Base-by-base conservation (phyloP, 148 eudicot species). In the Rhododendron williamsianum region DNA sequence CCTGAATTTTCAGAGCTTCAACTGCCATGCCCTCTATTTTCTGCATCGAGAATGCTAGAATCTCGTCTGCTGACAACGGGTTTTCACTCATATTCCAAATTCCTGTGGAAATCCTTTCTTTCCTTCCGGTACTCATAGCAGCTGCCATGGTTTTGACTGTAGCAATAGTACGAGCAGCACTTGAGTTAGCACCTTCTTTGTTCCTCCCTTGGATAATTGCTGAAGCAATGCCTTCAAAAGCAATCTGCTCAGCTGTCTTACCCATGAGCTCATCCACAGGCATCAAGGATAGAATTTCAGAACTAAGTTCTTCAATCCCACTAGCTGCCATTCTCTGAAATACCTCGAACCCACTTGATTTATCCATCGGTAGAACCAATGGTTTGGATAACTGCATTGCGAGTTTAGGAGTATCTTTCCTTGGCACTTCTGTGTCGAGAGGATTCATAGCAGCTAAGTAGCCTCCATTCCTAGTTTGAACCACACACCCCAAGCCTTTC, bases 201-300 rank as follows among this genome's bases (percentile, higher is more conserved):
- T 90, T 95, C 85, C 99, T 90, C 23, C 99, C 98, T 52, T 90
- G 90, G 81, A 97, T 94, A 65, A 97, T 95, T 58, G 94, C 97
- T 38, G 97, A 93, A 81, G 98, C 98, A 81, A 97, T 93, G n/a
- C 99, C 99, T 87, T 97, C 99, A 76, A 97, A 97, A n/a, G 99
- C 98, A 84, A 95, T 89, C 85, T 97, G 99, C 83, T 95, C 98
- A 4, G 99, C 95, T 1, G 99, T 94, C 87, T 96, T 97, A 38
- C 96, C 99, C 80, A 84, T 81, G 69, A 97, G 87, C 51, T 97
- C 99, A 49, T 97, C 99, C 25, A 95, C 84, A 2, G 97, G 91
- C 99, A 94, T 95, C 89, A 92, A n/a, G 35, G 93, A 83, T 35
- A 89, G 84, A 19, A 93, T 84, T 85, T 92, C 94, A 0, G 95